Percentiles rank a stretch among this genome's conserved stretches.
These are phyloP conservation scores for Nannizziopsis barbatae DNA, from an alignment of 2,329 filamentous ascomycete genomes.

Conservation along the genomic window DNA sequence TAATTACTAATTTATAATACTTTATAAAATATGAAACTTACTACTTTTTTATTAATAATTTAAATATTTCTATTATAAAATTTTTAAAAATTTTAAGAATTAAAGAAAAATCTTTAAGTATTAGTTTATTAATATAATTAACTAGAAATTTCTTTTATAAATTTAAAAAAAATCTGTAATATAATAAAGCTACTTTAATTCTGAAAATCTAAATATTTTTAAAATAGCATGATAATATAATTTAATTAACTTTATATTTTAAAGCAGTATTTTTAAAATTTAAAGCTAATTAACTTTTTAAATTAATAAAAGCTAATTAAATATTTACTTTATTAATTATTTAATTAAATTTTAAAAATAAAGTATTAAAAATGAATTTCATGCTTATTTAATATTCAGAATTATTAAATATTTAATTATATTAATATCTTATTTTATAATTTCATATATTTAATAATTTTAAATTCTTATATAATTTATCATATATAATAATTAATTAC, in stretches of 20 bases:
- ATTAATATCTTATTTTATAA: no score
- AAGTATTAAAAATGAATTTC: no score
- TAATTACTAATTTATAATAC: neutral
- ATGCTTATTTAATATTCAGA: no score
- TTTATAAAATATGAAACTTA: slow-evolving; percentile 2
- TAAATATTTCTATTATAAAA: slow-evolving; percentile 3
- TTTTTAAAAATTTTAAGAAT: neutral
- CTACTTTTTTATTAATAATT: neutral
- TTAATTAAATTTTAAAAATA: no score
- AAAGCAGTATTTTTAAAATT: slow-evolving; percentile 3
- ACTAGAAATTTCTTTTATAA: slow-evolving; percentile 4
- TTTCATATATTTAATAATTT: no score
- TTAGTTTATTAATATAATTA: slow-evolving; percentile 3
- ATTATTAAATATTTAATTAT: no score
- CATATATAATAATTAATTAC: no score
- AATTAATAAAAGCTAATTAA: no score
- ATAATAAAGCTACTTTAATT: neutral
- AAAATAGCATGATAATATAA: neutral
- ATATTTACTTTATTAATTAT: no score
- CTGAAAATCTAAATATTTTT: slow-evolving; percentile 1
- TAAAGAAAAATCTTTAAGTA: neutral
- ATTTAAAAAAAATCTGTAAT: neutral
- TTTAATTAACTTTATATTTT: slow-evolving; percentile 1
- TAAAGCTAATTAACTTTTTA: neutral
- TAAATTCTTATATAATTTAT: no score